Percentiles rank a stretch among this genome's conserved stretches.
These are phyloP conservation scores for Talaromyces proteolyticus DNA, from an alignment of 495 filamentous ascomycete genomes.

Conservation along the genomic window DNA sequence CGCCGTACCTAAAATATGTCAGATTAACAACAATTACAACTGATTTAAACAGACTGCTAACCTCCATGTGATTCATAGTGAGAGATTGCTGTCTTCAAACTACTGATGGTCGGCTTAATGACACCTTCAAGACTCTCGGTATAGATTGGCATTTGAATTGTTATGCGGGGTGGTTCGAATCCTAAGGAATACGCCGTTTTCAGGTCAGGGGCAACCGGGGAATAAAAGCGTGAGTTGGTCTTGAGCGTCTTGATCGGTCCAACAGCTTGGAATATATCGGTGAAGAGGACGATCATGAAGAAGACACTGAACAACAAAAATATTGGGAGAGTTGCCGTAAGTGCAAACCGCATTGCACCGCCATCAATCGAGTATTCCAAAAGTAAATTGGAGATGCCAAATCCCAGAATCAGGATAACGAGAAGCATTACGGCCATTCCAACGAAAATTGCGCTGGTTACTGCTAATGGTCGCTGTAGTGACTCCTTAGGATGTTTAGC, in stretches of 20 bases:
- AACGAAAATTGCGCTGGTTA: conserved; percentile 18
- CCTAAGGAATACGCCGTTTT: conserved; percentile 6
- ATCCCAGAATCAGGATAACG: conserved; percentile 2
- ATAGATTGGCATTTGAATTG: conserved; percentile 72
- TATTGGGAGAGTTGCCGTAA: conserved; percentile 23
- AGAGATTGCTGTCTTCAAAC: conserved; percentile 58
- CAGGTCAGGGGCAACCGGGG: conserved; percentile 10
- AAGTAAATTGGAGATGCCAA: conserved; percentile 14
- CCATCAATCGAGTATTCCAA: conserved; percentile 20
- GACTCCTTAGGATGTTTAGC: conserved; percentile 2
- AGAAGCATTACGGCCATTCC: conserved; percentile 18
- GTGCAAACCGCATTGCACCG: conserved; percentile 17
- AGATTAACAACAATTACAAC: not conserved
- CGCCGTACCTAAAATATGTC: conserved; percentile 18
- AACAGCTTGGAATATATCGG: conserved; percentile 12
- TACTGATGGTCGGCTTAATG: conserved; percentile 56
- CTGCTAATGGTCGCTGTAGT: conserved; percentile 6
- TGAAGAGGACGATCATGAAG: conserved; percentile 17
- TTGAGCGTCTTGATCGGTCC: conserved; percentile 10
- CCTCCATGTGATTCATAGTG: conserved; percentile 57
- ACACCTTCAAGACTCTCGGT: conserved; percentile 62
- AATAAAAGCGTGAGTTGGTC: conserved; percentile 13
- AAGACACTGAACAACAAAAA: conserved; percentile 21
- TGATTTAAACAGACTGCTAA: not conserved
- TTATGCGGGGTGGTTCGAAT: conserved; percentile 12